Percentiles rank a stretch among this genome's conserved stretches.
These are phyloP conservation scores for Coemansia sp. DNA, from an alignment of 192 early-diverging fungal genomes.

Conservation along the genomic window DNA sequence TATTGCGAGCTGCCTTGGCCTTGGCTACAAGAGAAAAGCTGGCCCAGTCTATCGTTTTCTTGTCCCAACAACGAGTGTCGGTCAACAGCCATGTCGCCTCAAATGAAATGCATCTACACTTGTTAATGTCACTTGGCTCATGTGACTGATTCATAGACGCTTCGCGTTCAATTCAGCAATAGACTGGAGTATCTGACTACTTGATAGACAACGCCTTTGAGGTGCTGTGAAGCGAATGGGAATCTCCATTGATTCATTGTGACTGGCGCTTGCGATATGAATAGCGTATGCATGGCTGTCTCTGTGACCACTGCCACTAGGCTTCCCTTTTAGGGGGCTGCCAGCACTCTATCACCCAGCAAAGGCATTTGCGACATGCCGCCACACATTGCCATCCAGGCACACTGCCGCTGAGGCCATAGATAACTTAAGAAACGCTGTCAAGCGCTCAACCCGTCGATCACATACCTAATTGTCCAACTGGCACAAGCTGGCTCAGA, in stretches of 20 bases:
- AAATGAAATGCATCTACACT: neutral
- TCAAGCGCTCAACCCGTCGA: neutral
- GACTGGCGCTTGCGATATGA: neutral
- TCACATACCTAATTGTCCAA: neutral
- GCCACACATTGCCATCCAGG: neutral
- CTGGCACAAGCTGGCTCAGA: neutral
- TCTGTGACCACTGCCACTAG: neutral
- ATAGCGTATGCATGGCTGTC: neutral
- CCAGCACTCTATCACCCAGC: neutral
- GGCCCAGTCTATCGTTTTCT: too few species aligned
- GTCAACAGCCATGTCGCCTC: neutral
- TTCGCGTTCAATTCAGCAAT: neutral
- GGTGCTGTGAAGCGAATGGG: neutral
- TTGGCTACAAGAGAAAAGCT: neutral
- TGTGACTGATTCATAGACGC: neutral
- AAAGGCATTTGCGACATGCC: neutral
- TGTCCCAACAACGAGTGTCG: too few species aligned
- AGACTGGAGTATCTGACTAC: neutral
- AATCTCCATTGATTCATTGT: neutral
- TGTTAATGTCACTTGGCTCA: neutral
- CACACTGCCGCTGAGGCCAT: neutral
- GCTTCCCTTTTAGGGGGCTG: neutral
- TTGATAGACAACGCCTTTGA: too few species aligned
- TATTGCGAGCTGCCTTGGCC: neutral
- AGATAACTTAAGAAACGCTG: too few species aligned